Evolutionary conservation across 176 grass and related monocot genomes (phyloP).

Genomic region (Neostapfia colusana): DNA sequence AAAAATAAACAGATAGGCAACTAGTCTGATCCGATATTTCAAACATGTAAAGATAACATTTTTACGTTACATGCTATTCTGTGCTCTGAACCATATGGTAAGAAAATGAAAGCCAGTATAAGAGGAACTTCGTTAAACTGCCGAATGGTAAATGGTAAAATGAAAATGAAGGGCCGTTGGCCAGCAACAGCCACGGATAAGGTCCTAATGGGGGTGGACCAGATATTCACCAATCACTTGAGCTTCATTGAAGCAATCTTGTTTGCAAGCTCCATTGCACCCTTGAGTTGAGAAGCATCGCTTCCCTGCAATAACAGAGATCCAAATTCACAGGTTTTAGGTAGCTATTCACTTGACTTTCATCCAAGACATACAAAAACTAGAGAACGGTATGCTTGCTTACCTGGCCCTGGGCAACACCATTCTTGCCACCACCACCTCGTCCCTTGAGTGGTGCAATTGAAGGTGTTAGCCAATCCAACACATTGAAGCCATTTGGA

Average conservation of each 20-base stretch:
- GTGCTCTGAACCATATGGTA: not conserved
- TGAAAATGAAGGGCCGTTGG: not conserved
- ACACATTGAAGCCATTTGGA: constrained; percentile 57
- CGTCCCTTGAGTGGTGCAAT: constrained; percentile 80
- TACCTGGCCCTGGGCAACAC: constrained; percentile 86
- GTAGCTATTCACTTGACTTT: not conserved
- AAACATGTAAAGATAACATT: not conserved
- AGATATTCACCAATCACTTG: constrained; percentile 27
- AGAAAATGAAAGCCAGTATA: not conserved
- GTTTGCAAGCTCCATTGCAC: constrained; percentile 73
- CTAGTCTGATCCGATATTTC: too few relatives aligned
- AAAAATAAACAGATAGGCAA: too few relatives aligned
- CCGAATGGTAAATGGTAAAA: not conserved
- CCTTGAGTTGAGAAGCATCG: constrained; percentile 61
- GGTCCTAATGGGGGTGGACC: not conserved
- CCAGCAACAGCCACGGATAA: not conserved
- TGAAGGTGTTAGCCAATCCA: constrained; percentile 83
- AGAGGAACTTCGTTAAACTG: not conserved
- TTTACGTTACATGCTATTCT: not conserved
- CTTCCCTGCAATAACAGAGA: constrained; percentile 59
- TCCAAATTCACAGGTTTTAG: constrained; percentile 10
- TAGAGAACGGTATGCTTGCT: not conserved
- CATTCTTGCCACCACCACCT: constrained; percentile 89
- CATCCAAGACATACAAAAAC: not conserved
- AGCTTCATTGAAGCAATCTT: constrained; percentile 82